A percentile compares a stretch with the other conserved stretches of the same genome.
Conservation (phyloP, 106 monocot genomes). For the Allium fistulosum region DNA sequence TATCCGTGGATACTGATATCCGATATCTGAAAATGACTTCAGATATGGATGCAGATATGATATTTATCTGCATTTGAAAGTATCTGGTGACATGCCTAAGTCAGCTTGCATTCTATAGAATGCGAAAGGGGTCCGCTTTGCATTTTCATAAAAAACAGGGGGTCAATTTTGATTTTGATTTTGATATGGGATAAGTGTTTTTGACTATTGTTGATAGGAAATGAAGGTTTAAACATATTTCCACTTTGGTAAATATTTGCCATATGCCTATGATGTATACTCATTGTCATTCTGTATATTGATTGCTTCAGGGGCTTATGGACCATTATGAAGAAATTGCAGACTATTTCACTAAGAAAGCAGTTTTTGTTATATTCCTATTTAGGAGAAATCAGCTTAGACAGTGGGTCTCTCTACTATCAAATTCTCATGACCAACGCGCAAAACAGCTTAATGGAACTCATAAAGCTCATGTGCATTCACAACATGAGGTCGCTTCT, state of each 20-base stretch:
- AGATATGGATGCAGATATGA: no score
- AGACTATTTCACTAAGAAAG: constrained; percentile 44
- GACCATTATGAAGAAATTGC: constrained; percentile 32
- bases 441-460: constrained; percentile 47
- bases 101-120: no score
- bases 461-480: constrained; percentile 65
- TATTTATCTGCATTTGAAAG: no score
- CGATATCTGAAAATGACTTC: no score
- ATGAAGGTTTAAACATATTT: no score
- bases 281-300: neutral
- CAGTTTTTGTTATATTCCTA: constrained; percentile 45
- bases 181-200: no score
- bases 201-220: no score
- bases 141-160: no score
- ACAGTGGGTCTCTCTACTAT: constrained; percentile 37
- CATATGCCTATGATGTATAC: neutral
- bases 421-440: constrained; percentile 46
- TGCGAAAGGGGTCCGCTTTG: no score
- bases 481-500: constrained; percentile 35
- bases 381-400: constrained; percentile 26
- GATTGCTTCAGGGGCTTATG: constrained; percentile 31
- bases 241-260: neutral
- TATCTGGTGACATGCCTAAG: no score
- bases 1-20: no score
- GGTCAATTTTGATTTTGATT: no score